Conservation (phyloP, 345 rosid genomes). For the Syzygium grande region DNA sequence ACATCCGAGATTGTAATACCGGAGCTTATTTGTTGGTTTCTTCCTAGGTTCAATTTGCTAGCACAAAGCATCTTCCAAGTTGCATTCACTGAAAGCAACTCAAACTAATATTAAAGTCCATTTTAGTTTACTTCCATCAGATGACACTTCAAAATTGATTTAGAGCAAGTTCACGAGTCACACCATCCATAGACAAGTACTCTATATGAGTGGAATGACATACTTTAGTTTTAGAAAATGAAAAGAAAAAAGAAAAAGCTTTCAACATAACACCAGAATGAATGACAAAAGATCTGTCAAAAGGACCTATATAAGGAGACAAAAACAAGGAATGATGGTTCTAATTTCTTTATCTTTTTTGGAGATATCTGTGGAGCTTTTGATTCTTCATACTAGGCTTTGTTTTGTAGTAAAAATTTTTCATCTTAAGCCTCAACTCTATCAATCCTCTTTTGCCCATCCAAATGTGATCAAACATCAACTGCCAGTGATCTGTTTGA, state of each 20-base stretch:
- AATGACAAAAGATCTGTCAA: not conserved
- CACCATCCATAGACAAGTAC: not conserved
- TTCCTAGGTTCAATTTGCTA: not conserved
- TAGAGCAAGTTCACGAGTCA: not conserved
- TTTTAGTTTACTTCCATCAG: not conserved
- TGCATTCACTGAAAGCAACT: not conserved
- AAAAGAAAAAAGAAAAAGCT: not conserved
- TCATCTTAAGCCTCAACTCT: not conserved
- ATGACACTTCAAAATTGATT: not conserved
- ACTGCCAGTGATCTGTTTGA: not conserved
- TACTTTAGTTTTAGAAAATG: not conserved
- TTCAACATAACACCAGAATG: not conserved
- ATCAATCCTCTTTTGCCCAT: not conserved
- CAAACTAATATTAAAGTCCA: not conserved
- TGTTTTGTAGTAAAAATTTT: not conserved
- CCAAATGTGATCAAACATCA: not conserved
- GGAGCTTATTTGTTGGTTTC: not conserved
- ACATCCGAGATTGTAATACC: not conserved
- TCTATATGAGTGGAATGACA: not conserved
- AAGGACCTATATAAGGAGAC: too few species aligned
- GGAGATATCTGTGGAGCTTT: not conserved
- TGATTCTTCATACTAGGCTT: not conserved
- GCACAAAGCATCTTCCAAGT: not conserved
- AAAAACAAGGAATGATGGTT: not conserved
- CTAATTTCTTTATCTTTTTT: not conserved